Conservation (phyloP, 169 alveolate species). For the Plasmodium reichenowi region DNA sequence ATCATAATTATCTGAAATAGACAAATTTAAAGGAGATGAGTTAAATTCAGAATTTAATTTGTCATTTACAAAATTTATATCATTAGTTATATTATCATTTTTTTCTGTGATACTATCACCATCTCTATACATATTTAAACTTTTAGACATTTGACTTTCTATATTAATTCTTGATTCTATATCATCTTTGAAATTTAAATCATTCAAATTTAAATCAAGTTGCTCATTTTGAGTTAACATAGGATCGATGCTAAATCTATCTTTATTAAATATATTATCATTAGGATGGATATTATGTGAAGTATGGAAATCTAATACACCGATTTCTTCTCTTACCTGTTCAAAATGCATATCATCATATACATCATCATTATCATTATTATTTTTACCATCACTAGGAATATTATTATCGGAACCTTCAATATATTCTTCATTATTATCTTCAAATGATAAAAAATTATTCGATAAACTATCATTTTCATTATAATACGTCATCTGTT, state of each 20-base stretch:
- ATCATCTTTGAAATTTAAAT: constrained; percentile 55
- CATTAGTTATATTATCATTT: constrained; percentile 20
- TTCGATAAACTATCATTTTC: constrained; percentile 47
- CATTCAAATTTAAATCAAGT: constrained; percentile 50
- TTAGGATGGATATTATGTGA: constrained; percentile 13
- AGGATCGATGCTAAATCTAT: constrained; percentile 53
- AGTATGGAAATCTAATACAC: constrained; percentile 17
- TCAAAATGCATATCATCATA: constrained; percentile 37
- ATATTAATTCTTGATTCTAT: constrained; percentile 41
- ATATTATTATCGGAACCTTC: no score
- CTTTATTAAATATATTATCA: constrained; percentile 11
- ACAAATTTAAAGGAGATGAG: constrained; percentile 42
- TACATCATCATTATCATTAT: constrained; percentile 4
- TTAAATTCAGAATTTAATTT: constrained; percentile 61
- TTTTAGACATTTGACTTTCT: constrained; percentile 69
- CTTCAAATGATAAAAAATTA: constrained; percentile 39
- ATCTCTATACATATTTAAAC: constrained; percentile 26
- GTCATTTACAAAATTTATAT: constrained; percentile 27
- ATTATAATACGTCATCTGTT: constrained; percentile 1
- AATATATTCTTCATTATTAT: constrained; percentile 14
- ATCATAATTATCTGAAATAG: constrained; percentile 18
- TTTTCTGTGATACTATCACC: constrained; percentile 14
- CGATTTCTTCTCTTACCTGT: constrained; percentile 62
- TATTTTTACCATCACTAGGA: constrained; percentile 10
- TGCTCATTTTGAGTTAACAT: constrained; percentile 49